phyloP scores from a whole-genome alignment of 1,284 basidiomycete species.

The Irpex sp. region DNA sequence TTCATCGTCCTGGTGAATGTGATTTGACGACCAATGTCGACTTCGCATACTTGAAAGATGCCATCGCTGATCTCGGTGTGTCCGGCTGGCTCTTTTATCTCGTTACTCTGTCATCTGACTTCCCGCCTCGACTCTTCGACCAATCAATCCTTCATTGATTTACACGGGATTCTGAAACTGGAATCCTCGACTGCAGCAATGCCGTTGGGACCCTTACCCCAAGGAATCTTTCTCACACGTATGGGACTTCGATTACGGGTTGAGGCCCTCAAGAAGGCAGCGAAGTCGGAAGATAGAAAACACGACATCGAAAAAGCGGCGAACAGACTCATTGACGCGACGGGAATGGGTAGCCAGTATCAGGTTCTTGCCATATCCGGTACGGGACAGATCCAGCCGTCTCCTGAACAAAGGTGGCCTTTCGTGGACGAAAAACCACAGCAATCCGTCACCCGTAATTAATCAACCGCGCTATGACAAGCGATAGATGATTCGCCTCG shows the following conservation, averaged over 20 bases:
- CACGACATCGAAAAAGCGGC: conserved; percentile 43
- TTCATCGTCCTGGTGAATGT: conserved; percentile 81
- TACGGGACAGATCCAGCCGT: conserved; percentile 10
- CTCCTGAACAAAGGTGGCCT: conserved; percentile 27
- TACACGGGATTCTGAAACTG: conserved; percentile 1
- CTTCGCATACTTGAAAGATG: conserved; percentile 85
- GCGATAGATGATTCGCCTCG: conserved; percentile 3
- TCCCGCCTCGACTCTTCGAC: background rate
- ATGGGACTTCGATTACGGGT: conserved; percentile 59
- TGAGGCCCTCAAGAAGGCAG: conserved; percentile 41
- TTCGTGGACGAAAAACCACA: conserved; percentile 20
- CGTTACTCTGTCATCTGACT: background rate
- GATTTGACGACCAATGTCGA: conserved; percentile 97
- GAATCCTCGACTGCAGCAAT: conserved; percentile 28
- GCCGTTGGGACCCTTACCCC: conserved; percentile 50
- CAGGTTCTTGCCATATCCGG: conserved; percentile 53
- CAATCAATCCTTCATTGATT: background rate
- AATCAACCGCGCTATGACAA: conserved; percentile 1
- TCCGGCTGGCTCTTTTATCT: conserved; percentile 3
- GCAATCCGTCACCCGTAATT: background rate
- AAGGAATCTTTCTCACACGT: conserved; percentile 54
- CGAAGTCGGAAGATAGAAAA: conserved; percentile 42
- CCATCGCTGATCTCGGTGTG: conserved; percentile 63
- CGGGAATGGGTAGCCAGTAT: conserved; percentile 69
- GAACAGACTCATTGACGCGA: conserved; percentile 52